A percentile compares a stretch with the other conserved stretches of the same genome.
Conservation (phyloP, 192 early-diverging fungal genomes). For the Glomus cerebriforme region DNA sequence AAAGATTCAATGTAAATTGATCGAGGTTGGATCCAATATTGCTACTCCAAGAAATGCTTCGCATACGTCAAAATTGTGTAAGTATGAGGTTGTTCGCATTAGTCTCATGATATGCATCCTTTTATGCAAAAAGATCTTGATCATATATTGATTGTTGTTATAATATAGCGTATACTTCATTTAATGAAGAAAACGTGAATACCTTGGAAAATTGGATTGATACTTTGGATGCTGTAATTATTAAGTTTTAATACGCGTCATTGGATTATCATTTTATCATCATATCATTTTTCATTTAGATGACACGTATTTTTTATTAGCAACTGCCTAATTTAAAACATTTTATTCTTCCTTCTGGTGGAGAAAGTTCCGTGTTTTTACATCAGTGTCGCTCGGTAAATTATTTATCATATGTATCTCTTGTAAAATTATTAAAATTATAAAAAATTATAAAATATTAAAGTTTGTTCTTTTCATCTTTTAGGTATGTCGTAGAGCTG, state of each 20-base stretch:
- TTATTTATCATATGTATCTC: background rate
- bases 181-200: conserved; percentile 69
- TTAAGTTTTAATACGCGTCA: conserved; percentile 57
- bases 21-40: conserved; percentile 90
- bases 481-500: conserved; percentile 77
- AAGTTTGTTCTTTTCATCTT: background rate
- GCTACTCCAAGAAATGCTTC: conserved; percentile 77
- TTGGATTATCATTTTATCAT: background rate
- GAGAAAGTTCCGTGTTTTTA: conserved; percentile 74
- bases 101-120: background rate
- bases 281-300: background rate
- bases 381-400: conserved; percentile 80
- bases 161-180: conserved; percentile 62
- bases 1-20: conserved; percentile 87
- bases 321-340: conserved; percentile 44
- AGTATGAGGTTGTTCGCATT: background rate
- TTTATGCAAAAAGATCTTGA: background rate
- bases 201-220: conserved; percentile 89
- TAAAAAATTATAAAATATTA: background rate
- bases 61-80: conserved; percentile 56
- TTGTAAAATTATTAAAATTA: background rate
- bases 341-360: conserved; percentile 75
- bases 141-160: background rate
- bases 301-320: conserved; percentile 25
- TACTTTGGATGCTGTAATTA: conserved; percentile 55